Base-by-base conservation (phyloP, 129 eudicot genomes). In the Centella asiatica region DNA sequence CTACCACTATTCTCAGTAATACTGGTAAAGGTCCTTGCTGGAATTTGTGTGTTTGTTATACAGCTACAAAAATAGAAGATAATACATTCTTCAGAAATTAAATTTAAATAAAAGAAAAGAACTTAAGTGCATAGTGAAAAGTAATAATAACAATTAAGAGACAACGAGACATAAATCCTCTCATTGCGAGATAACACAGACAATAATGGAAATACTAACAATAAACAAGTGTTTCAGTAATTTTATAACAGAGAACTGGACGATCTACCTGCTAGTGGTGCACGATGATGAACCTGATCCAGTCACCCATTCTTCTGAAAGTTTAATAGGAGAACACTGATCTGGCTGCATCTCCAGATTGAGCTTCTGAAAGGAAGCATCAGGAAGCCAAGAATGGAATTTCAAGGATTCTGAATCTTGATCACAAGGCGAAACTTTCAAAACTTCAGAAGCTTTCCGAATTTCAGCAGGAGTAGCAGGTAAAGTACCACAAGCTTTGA, bases 401-500 rank as follows among this genome's bases (percentile, higher is more conserved):
- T 74, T 60, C 49, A 50, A 36, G 58, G 75, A 33, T 31, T 72
- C 72, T 40, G 40, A 48, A 52, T 82, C 73, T 58, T 36, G 72
- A 19, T 40, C 53, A 17, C 36, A 44, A 40, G 72, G 25, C 15
- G 45, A 39, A 44, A 67, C 68, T 46, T 60, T 73, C 57, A 66
- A 70, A 53, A 70, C 60, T 54, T 26, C 44, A 33, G 77, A 60
- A 50, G 65, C 64, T 42, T 76, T 86, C 20, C 94, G 94, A 65
- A 90, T 75, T 78, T 90, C 95, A 64, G 70, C 75, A 37, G 95
- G 95, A 66, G 98, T 90, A 51, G 67, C 79, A 20, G 87, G 83
- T 71, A 87, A 57, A 37, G 95, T 81, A 40, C 98, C 98, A 73
- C 90, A 81, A 57, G 85, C 90, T 76, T 90, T 87, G 60, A 90